Evolutionary conservation across 2,329 filamentous ascomycete genomes (phyloP).

Genomic region (Fusarium pseudocircinatum): DNA sequence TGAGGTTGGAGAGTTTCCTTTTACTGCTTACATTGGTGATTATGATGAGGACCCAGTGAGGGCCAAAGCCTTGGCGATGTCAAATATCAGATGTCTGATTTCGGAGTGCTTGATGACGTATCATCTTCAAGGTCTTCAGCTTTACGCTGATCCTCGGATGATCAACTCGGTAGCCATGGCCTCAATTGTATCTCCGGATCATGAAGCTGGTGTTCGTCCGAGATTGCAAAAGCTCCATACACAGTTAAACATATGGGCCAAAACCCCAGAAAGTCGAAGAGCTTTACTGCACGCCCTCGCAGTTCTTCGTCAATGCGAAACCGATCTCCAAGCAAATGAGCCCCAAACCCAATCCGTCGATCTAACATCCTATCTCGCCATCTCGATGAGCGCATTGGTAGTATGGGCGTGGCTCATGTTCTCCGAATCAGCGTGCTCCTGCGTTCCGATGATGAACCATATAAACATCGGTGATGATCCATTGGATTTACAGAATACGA

Average conservation of each 20-base stretch:
- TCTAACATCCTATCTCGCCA: slow-evolving; percentile 48
- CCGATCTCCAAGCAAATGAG: slow-evolving; percentile 26
- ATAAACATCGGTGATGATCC: slow-evolving; percentile 37
- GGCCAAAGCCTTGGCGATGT: slow-evolving; percentile 39
- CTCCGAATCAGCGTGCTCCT: slow-evolving; percentile 40
- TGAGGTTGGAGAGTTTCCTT: slow-evolving; percentile 27
- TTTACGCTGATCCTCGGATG: slow-evolving; percentile 48
- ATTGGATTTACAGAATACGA: slow-evolving; percentile 37
- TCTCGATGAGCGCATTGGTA: slow-evolving; percentile 46
- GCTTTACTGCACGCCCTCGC: slow-evolving; percentile 49
- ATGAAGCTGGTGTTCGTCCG: slow-evolving; percentile 23
- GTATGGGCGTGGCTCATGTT: slow-evolving; percentile 51
- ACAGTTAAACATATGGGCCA: slow-evolving; percentile 45
- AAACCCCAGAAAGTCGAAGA: slow-evolving; percentile 43
- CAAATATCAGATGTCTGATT: slow-evolving; percentile 44
- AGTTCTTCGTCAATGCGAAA: slow-evolving; percentile 44
- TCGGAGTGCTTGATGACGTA: slow-evolving; percentile 50
- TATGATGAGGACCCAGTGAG: slow-evolving; percentile 38
- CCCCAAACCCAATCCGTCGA: slow-evolving; percentile 39
- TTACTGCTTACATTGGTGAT: slow-evolving; percentile 44
- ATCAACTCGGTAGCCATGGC: slow-evolving; percentile 43
- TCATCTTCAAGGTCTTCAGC: slow-evolving; percentile 49
- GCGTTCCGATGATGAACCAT: slow-evolving; percentile 39
- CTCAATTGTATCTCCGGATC: slow-evolving; percentile 6
- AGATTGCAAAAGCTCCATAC: slow-evolving; percentile 34